These are phyloP conservation scores for Cystoisospora suis DNA, from an alignment of 169 alveolate species.

Conservation along the genomic window DNA sequence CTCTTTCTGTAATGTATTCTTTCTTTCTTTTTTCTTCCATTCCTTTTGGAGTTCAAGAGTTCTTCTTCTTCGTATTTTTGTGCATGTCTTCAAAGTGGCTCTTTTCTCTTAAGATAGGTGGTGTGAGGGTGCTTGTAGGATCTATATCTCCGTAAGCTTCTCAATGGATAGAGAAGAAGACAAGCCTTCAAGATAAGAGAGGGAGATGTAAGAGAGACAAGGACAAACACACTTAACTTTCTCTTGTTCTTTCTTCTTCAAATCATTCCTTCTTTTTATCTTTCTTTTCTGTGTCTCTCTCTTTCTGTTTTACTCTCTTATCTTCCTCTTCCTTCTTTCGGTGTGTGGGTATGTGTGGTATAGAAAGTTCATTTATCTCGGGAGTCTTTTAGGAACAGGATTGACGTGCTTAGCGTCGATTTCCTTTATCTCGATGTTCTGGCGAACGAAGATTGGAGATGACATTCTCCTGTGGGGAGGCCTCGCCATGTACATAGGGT, in stretches of 20 bases:
- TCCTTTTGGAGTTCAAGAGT: not conserved
- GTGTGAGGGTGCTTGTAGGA: not conserved
- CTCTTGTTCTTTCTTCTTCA: too few species aligned
- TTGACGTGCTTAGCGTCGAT: conserved; percentile 20
- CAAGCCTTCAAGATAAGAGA: too few species aligned
- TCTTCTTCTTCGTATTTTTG: not conserved
- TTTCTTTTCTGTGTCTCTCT: not conserved
- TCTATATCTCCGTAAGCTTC: not conserved
- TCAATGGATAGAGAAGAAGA: too few species aligned
- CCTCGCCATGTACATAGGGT: conserved; percentile 51
- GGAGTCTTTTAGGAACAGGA: conserved; percentile 36
- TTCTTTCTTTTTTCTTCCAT: not conserved
- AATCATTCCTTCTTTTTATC: too few species aligned
- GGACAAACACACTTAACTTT: too few species aligned
- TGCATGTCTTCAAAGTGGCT: not conserved
- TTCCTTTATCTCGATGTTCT: conserved; percentile 27
- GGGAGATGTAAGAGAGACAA: too few species aligned
- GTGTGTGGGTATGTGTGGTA: not conserved
- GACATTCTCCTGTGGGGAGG: conserved; percentile 58
- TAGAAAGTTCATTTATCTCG: conserved; percentile 49
- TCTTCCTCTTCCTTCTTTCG: not conserved
- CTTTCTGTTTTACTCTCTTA: not conserved
- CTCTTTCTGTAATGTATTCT: too few species aligned
- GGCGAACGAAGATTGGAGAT: conserved; percentile 21
- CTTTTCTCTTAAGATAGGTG: not conserved